A percentile compares a stretch with the other conserved stretches of the same genome.
These are phyloP conservation scores for Epichloe sp. DNA, from an alignment of 2,329 filamentous ascomycete species.

Conservation along the genomic window DNA sequence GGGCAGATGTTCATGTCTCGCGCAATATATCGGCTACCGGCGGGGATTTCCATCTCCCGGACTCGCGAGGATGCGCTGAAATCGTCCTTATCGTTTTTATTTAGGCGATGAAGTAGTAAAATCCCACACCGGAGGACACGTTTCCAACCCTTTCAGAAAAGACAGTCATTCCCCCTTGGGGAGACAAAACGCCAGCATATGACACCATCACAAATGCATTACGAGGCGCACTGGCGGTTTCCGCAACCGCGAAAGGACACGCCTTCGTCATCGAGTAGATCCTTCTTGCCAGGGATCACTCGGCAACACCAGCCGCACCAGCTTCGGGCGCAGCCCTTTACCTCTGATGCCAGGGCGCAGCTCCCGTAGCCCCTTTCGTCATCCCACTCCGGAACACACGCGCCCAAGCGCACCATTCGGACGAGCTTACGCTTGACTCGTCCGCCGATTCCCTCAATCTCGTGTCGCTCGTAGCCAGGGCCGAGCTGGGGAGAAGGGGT, in stretches of 20 bases:
- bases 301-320: conserved; percentile 91
- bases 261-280: conserved; percentile 16
- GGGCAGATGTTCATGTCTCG: not conserved
- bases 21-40: not conserved
- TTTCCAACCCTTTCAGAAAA: not conserved
- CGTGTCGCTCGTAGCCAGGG: conserved; percentile 70
- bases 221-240: conserved; percentile 3
- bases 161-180: not conserved
- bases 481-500: conserved; percentile 40
- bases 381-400: conserved; percentile 73
- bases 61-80: not conserved
- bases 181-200: not conserved
- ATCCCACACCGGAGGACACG: not conserved
- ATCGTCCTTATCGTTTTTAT: not conserved
- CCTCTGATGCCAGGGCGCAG: conserved; percentile 57
- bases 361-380: conserved; percentile 54
- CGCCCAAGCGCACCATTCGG: conserved; percentile 66
- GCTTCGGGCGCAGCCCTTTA: conserved; percentile 53
- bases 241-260: conserved; percentile 9
- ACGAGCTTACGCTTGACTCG: conserved; percentile 81
- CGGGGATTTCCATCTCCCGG: not conserved
- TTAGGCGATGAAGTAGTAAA: not conserved
- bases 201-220: not conserved
- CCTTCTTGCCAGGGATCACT: conserved; percentile 49
- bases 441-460: conserved; percentile 84